Conservation (phyloP, 1,284 basidiomycete species). For the Moniliella sp. region DNA sequence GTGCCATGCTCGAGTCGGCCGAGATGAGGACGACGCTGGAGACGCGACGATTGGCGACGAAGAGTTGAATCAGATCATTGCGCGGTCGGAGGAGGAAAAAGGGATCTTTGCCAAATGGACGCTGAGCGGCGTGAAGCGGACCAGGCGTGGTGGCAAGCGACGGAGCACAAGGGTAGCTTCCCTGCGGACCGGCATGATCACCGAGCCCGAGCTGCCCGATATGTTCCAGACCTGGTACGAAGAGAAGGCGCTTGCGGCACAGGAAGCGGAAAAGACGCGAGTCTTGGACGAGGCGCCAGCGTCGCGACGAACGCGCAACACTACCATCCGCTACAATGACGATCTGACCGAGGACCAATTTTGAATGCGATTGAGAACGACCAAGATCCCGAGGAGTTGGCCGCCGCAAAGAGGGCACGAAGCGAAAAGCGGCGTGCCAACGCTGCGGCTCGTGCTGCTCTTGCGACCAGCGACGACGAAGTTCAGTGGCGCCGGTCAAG, state of each 20-base stretch:
- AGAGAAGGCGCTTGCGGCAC: conserved; percentile 24
- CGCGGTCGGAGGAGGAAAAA: conserved; percentile 61
- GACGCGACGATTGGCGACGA: conserved; percentile 88
- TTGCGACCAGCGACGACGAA: no score
- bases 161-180: conserved; percentile 44
- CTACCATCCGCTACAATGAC: conserved; percentile 76
- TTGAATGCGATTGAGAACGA: conserved; percentile 55
- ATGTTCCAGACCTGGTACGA: conserved; percentile 51
- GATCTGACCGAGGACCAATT: conserved; percentile 78
- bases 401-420: no score
- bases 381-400: no score
- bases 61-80: conserved; percentile 79
- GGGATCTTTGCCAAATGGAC: conserved; percentile 61
- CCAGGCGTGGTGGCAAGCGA: conserved; percentile 55
- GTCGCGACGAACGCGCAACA: conserved; percentile 63
- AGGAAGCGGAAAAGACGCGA: conserved; percentile 38
- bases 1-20: conserved; percentile 38
- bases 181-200: conserved; percentile 59
- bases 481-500: no score
- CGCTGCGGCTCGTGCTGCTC: no score
- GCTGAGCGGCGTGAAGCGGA: conserved; percentile 45
- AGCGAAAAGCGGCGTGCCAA: no score
- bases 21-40: conserved; percentile 33
- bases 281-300: conserved; percentile 43
- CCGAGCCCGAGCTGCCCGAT: conserved; percentile 70